Base-by-base conservation (phyloP, 2,329 filamentous ascomycete species). In the Teratosphaeria destructans region DNA sequence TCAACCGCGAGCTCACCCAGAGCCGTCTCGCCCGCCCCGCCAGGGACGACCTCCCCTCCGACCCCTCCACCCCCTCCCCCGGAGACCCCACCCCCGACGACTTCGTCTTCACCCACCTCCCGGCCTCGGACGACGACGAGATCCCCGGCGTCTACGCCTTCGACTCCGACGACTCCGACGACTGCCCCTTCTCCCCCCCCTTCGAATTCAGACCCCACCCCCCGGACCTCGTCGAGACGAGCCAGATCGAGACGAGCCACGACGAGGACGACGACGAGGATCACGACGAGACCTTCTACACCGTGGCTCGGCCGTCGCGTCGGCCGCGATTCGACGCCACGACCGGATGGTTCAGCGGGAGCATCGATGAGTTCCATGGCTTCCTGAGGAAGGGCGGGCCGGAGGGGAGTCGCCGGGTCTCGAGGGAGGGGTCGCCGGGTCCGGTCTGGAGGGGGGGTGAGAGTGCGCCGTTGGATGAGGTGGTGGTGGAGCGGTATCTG, bases 1-100 rank as follows among this genome's bases (percentile, higher is more conserved):
- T 73, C 14, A 72, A 72, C 59, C 66, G 68, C 27, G 66, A 71
- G 43, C 67, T 74, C 16, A 65, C 69, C 16, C 67, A 67, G n/a
- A 66, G 66, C 32, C 68, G 68, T 39, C 66, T 67, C 26, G 67
- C 67, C 37, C 65, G 68, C 57, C 64, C 64, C 14, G 59, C 64
- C 19, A 57, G 63, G n/a, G 62, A 64, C 29, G 67, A 71, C n/a
- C 1, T 16, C 43, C 19, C 43, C n/a, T 10, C 8, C 37, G 67
- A 68, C 8, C 62, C 63, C 14, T 61, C 60, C 19, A 59, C 59
- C 16, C 59, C 58, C 12, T 63, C 64, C 49, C 64, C 65, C 57
- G 62, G 64, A n/a, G 59, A 10, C 3, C 34, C 60, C 29, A 59
- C n/a, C 19, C 37, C 55, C 34, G 61, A 63, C 52, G 66, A 64